A percentile compares a stretch with the other conserved stretches of the same genome.
Evolutionary conservation across 2,329 filamentous ascomycete genomes (phyloP).

Genomic region (Capronia epimyces): DNA sequence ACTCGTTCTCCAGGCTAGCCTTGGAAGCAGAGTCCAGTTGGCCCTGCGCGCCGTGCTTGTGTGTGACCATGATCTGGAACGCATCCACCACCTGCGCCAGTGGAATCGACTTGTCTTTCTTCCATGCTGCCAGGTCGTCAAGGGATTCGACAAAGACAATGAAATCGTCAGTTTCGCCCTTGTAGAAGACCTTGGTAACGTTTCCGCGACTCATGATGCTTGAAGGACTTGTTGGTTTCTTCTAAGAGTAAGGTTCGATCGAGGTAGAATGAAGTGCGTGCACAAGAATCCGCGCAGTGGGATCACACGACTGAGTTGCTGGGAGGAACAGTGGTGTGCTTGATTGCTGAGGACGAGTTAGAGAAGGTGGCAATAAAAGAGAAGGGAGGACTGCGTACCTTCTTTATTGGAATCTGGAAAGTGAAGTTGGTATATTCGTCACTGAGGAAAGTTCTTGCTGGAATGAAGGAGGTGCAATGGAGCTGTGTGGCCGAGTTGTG

Average conservation of each 20-base stretch:
- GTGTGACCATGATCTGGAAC: conserved; percentile 85
- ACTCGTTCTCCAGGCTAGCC: conserved; percentile 71
- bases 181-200: conserved; percentile 78
- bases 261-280: neutral
- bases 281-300: neutral
- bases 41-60: conserved; percentile 83
- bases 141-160: conserved; percentile 59
- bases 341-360: neutral
- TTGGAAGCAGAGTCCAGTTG: conserved; percentile 72
- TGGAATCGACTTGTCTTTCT: conserved; percentile 65
- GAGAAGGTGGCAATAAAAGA: neutral
- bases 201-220: conserved; percentile 65
- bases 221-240: neutral
- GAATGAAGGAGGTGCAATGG: neutral
- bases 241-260: too few species aligned
- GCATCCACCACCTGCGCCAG: conserved; percentile 78
- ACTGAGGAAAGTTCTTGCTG: too few species aligned
- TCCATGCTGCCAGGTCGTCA: conserved; percentile 72
- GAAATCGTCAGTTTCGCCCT: conserved; percentile 67
- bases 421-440: neutral
- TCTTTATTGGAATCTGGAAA: neutral
- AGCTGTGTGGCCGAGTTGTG: neutral
- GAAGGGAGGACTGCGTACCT: neutral
- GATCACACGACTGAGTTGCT: conserved; percentile 5
- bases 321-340: neutral